A percentile compares a stretch with the other conserved stretches of the same genome.
These are phyloP conservation scores for Urostyla sp. DNA, from an alignment of 73 alveolate genomes.

Conservation along the genomic window DNA sequence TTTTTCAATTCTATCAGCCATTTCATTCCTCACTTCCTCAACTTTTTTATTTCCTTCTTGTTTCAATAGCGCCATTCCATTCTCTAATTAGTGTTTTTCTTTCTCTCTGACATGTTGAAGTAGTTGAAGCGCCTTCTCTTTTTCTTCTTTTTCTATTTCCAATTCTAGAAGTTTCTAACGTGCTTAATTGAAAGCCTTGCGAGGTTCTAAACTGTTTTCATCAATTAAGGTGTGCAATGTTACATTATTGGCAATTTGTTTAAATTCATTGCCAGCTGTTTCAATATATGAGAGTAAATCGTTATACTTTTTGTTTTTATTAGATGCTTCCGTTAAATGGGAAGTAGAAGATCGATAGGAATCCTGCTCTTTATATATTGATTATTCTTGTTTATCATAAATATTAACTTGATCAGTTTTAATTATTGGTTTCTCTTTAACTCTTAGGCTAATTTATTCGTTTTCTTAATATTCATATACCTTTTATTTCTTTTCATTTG, in stretches of 20 bases:
- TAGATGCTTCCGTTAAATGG: not conserved
- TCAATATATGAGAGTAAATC: not conserved
- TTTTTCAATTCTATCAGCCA: constrained; percentile 73
- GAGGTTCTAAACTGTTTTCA: not conserved
- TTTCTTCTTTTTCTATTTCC: constrained; percentile 71
- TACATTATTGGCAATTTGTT: not conserved
- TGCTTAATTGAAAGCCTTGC: not conserved
- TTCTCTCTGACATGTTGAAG: constrained; percentile 58
- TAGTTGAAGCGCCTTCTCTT: constrained; percentile 61
- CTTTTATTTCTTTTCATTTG: not conserved
- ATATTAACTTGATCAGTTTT: not conserved
- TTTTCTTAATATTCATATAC: not conserved
- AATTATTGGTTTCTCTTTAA: not conserved
- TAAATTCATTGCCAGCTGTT: not conserved
- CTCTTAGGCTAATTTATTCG: not conserved
- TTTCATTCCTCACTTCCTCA: constrained; percentile 60
- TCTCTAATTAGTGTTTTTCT: constrained; percentile 41
- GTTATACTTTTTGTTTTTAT: too few species aligned
- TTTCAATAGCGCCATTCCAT: constrained; percentile 25
- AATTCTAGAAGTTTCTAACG: constrained; percentile 19
- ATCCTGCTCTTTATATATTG: not conserved
- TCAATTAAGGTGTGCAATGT: not conserved
- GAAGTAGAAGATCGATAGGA: not conserved
- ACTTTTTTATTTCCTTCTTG: constrained; percentile 42
- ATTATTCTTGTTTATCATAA: not conserved